phyloP scores from a whole-genome alignment of 2,329 filamentous ascomycete genomes.

The Davidsoniella virescens region DNA sequence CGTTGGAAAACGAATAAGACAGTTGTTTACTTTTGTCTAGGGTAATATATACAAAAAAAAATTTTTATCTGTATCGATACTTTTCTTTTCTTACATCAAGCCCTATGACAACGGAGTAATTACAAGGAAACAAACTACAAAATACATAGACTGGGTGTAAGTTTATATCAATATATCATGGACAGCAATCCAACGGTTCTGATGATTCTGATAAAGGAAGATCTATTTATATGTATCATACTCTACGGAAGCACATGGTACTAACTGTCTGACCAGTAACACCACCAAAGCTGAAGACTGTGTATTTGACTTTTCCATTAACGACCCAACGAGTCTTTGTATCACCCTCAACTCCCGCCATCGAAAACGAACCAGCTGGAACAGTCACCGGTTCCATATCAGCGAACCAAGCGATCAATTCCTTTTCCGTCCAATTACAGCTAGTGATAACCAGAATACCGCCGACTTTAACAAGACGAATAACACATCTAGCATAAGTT shows the following conservation, averaged over 20 bases:
- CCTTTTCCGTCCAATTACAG: conserved; percentile 94
- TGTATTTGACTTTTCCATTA: conserved; percentile 60
- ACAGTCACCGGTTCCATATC: no score
- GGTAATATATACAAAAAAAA: no score
- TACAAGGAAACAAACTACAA: no score
- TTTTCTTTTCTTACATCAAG: no score
- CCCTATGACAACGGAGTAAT: no score
- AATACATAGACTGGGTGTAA: no score
- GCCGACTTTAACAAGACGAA: conserved; percentile 49
- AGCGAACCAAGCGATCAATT: conserved; percentile 66
- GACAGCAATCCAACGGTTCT: no score
- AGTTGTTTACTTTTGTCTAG: no score
- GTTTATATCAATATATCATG: no score
- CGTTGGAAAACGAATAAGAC: no score
- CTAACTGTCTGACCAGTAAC: conserved; percentile 78
- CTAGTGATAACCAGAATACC: conserved; percentile 77
- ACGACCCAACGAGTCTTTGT: conserved; percentile 31
- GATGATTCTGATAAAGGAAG: no score
- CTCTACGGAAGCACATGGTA: conserved; percentile 60
- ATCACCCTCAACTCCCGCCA: conserved; percentile 17
- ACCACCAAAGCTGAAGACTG: conserved; percentile 77
- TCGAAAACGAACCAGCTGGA: conserved; percentile 15
- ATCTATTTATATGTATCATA: conserved; percentile 4
- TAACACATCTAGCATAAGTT: conserved; percentile 54
- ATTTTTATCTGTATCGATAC: no score